Percentiles rank a stretch among this genome's conserved stretches.
These are phyloP conservation scores for Nannizzia gypsea DNA, from an alignment of 2,329 filamentous ascomycete genomes.

Conservation along the genomic window DNA sequence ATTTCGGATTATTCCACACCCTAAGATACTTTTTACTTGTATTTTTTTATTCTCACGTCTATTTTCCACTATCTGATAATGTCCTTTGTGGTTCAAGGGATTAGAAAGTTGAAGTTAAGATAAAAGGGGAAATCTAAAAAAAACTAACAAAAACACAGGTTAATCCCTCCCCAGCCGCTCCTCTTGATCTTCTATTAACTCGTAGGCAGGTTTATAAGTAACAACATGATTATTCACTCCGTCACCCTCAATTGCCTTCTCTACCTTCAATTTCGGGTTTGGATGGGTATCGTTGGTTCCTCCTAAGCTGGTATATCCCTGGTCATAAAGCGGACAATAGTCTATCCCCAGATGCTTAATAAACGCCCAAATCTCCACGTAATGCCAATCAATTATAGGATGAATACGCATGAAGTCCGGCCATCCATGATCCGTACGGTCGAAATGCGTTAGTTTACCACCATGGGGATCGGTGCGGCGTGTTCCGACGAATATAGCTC, in stretches of 20 bases:
- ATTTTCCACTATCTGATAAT: too few species aligned
- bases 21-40: too few species aligned
- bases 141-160: neutral
- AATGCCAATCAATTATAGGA: conserved; percentile 96
- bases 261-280: conserved; percentile 58
- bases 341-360: conserved; percentile 60
- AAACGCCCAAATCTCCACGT: conserved; percentile 86
- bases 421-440: conserved; percentile 80
- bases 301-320: conserved; percentile 83
- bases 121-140: neutral
- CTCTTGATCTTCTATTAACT: conserved; percentile 60
- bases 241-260: conserved; percentile 10
- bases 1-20: too few species aligned
- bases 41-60: too few species aligned
- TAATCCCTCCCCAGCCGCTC: conserved; percentile 64
- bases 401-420: conserved; percentile 86
- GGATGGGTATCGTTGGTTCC: conserved; percentile 79
- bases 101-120: neutral
- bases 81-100: too few species aligned
- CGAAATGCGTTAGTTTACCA: conserved; percentile 64
- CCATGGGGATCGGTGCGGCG: conserved; percentile 87
- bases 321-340: conserved; percentile 80
- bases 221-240: conserved; percentile 18
- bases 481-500: conserved; percentile 78
- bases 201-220: conserved; percentile 60